phyloP scores from a whole-genome alignment of 164 flowering plant species.

The Cinnamomum micranthum region DNA sequence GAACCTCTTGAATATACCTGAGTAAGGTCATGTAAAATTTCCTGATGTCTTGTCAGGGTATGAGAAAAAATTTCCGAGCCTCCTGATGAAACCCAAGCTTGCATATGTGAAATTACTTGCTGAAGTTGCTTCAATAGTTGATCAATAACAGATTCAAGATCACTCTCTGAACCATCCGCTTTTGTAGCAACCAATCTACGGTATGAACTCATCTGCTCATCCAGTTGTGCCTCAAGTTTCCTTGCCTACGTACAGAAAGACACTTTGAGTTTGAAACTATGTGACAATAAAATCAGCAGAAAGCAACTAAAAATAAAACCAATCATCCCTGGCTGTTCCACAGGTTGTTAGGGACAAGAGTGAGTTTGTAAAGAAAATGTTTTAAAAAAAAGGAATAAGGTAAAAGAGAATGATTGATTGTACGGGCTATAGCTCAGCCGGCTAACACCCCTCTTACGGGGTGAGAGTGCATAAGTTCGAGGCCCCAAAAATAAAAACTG shows the following conservation, averaged over 20 bases:
- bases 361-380: too few relatives aligned
- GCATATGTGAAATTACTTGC: conserved; percentile 82
- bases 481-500: too few relatives aligned
- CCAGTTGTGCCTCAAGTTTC: conserved; percentile 86
- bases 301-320: not conserved
- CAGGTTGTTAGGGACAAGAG: too few relatives aligned
- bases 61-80: conserved; percentile 91
- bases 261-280: not conserved
- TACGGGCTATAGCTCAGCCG: too few relatives aligned
- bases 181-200: conserved; percentile 66
- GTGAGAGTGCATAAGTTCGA: too few relatives aligned
- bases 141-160: conserved; percentile 77
- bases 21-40: conserved; percentile 83
- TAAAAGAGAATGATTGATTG: too few relatives aligned
- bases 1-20: conserved; percentile 42
- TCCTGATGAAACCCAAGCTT: conserved; percentile 93
- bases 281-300: not conserved
- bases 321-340: too few relatives aligned
- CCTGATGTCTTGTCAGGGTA: conserved; percentile 93
- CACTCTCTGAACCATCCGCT: conserved; percentile 51
- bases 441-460: too few relatives aligned
- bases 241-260: conserved; percentile 51
- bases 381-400: too few relatives aligned
- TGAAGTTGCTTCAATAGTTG: conserved; percentile 69
- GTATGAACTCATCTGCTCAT: conserved; percentile 83